These are phyloP conservation scores for Umbelopsis isabellina DNA, from an alignment of 192 early-diverging fungal species.

Conservation along the genomic window DNA sequence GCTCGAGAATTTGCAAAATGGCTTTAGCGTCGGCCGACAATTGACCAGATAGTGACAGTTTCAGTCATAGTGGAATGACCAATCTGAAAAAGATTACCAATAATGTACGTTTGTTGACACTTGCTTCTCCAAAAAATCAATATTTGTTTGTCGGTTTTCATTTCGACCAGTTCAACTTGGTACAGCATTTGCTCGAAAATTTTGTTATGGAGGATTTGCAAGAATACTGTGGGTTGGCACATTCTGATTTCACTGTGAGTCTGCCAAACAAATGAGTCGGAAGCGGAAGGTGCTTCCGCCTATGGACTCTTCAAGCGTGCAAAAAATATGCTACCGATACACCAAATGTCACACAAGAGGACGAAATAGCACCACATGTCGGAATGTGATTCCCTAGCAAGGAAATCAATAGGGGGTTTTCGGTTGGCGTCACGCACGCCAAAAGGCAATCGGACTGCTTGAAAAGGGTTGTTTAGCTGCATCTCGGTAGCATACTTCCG, in stretches of 20 bases:
- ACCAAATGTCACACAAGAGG: constrained; percentile 17
- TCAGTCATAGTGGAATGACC: too few relatives aligned
- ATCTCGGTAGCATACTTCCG: constrained; percentile 4
- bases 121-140: too few relatives aligned
- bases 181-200: too few relatives aligned
- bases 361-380: not conserved
- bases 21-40: too few relatives aligned
- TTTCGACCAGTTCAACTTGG: too few relatives aligned
- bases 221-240: not conserved
- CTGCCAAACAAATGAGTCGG: not conserved
- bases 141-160: too few relatives aligned
- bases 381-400: constrained; percentile 12
- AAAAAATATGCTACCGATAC: not conserved
- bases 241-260: not conserved
- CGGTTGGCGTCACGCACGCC: constrained; percentile 14
- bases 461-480: constrained; percentile 14
- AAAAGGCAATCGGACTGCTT: constrained; percentile 10
- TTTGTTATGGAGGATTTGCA: not conserved
- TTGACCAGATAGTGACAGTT: too few relatives aligned
- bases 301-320: not conserved
- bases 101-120: too few relatives aligned
- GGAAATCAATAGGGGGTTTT: not conserved
- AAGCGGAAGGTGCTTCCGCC: constrained; percentile 13
- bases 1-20: too few relatives aligned
- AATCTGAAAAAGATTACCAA: too few relatives aligned